Conservation (phyloP, 2,329 filamentous ascomycete genomes). For the Talaromyces sp. region DNA sequence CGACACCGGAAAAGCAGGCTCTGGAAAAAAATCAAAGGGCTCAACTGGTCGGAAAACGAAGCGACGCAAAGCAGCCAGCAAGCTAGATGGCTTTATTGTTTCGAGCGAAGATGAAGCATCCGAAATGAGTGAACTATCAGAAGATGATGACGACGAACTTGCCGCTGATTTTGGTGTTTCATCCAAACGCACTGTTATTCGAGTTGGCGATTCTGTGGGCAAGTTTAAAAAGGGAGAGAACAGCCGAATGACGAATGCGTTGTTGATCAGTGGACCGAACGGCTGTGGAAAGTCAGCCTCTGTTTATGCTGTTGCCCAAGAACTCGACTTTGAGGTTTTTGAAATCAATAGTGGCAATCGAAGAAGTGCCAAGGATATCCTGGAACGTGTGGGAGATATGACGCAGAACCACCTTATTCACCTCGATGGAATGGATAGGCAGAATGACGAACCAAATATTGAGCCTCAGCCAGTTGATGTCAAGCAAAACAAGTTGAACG, state of each 20-base stretch:
- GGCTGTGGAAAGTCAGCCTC: conserved; percentile 92
- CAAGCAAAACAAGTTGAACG: conserved; percentile 72
- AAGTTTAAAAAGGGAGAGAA: conserved; percentile 38
- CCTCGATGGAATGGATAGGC: conserved; percentile 20
- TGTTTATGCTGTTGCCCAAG: conserved; percentile 85
- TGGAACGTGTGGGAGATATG: conserved; percentile 95
- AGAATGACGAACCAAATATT: conserved; percentile 15
- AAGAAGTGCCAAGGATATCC: conserved; percentile 79
- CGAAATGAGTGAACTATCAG: conserved; percentile 64
- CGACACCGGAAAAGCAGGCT: conserved; percentile 50
- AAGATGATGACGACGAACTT: conserved; percentile 49
- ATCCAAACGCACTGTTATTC: conserved; percentile 36
- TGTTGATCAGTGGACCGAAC: conserved; percentile 83
- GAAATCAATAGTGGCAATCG: conserved; percentile 84
- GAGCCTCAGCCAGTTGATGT: conserved; percentile 58
- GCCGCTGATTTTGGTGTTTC: conserved; percentile 34
- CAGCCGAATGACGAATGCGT: conserved; percentile 61
- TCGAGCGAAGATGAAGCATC: conserved; percentile 70
- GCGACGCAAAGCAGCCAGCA: conserved; percentile 63
- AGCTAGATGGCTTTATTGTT: conserved; percentile 75
- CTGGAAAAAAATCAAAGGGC: conserved; percentile 22
- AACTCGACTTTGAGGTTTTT: conserved; percentile 89
- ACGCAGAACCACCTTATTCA: conserved; percentile 83
- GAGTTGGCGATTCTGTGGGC: conserved; percentile 31
- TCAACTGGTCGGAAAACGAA: conserved; percentile 42